Conservation (phyloP, 1,284 basidiomycete genomes). For the Ganoderma meredithae region DNA sequence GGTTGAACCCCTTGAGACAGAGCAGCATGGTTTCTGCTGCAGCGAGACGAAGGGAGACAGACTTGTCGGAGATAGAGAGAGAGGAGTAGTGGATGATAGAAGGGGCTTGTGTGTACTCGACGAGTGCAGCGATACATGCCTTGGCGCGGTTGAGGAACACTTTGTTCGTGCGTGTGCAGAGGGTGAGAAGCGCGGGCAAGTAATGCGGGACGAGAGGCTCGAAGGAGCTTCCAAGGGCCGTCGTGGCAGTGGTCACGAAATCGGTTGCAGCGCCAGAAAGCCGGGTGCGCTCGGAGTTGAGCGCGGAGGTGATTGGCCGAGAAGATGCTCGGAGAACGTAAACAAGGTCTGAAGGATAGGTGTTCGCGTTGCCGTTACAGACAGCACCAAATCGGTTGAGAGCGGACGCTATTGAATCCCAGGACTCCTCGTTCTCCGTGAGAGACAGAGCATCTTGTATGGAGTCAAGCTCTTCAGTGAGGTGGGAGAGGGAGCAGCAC, state of each 20-base stretch:
- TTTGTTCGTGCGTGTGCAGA: slow-evolving; percentile 85
- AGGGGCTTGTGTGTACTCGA: slow-evolving; percentile 77
- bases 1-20: slow-evolving; percentile 78
- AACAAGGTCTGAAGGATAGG: slow-evolving; percentile 64
- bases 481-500: slow-evolving; percentile 27
- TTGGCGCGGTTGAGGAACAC: slow-evolving; percentile 75
- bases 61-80: slow-evolving; percentile 74
- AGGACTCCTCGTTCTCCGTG: slow-evolving; percentile 84
- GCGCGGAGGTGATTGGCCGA: slow-evolving; percentile 63
- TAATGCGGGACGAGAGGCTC: slow-evolving; percentile 74
- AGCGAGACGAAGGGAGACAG: slow-evolving; percentile 65
- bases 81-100: slow-evolving; percentile 69
- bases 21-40: slow-evolving; percentile 70
- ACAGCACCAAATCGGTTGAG: slow-evolving; percentile 61
- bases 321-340: slow-evolving; percentile 60
- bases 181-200: slow-evolving; percentile 70
- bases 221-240: slow-evolving; percentile 67
- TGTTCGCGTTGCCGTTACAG: slow-evolving; percentile 63
- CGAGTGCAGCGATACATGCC: slow-evolving; percentile 63
- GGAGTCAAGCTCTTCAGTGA: slow-evolving; percentile 25
- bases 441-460: slow-evolving; percentile 49
- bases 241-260: slow-evolving; percentile 61
- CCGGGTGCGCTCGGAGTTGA: slow-evolving; percentile 80
- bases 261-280: slow-evolving; percentile 80
- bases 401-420: slow-evolving; percentile 76